Evolutionary conservation across 129 eudicot species (phyloP), one percentile per base, ranked within the genome.

Genomic region (Ambrosia artemisiifolia): DNA sequence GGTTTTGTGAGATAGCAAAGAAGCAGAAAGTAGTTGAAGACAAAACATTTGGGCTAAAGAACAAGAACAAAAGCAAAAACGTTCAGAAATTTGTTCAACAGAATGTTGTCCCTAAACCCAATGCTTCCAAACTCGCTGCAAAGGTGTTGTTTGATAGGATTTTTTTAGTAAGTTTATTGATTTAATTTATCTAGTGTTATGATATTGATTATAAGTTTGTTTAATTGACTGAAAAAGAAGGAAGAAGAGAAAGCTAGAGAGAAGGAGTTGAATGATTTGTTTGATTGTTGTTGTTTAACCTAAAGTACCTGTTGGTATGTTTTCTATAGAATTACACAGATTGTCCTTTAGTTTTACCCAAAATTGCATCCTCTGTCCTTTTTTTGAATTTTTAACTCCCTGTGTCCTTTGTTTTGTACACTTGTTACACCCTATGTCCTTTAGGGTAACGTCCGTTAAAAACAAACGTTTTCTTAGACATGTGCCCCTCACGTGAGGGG

Each of bases 21-120:
- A 60, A 30, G 46, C 96, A 88, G 81, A 91, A 91, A 79, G 65
- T 82, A 2, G 91, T 86, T 17, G 96, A 91, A 75, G 97, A 91
- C 89, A 91, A 88, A 75, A 91, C 96, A 13, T 91, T 91, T 71
- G 97, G 97, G 63, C 85, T 91, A 11, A 91, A 91, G 75, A 91
- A 91, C 71, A 88, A 91, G 64, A 82, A 85, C 86, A 91, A 91
- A 88, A 83, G 90, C 74, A 91, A 91, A 81, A 91, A 84, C 69
- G 92, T 91, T 6, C 97, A 91, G 90, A 91, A 91, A 77, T 91
- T 88, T 18, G 97, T 91, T 66, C 79, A 91, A 13, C 92, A 80
- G 61, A 74, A 83, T 57, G 87, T 79, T 5, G 82, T 84, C 59
- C 96, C 97, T 55, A 91, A 91, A 44, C 78, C 90, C 57, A 92